Evolutionary conservation across 306 rosid genomes (phyloP).

Genomic region (Medicago ruthenica): DNA sequence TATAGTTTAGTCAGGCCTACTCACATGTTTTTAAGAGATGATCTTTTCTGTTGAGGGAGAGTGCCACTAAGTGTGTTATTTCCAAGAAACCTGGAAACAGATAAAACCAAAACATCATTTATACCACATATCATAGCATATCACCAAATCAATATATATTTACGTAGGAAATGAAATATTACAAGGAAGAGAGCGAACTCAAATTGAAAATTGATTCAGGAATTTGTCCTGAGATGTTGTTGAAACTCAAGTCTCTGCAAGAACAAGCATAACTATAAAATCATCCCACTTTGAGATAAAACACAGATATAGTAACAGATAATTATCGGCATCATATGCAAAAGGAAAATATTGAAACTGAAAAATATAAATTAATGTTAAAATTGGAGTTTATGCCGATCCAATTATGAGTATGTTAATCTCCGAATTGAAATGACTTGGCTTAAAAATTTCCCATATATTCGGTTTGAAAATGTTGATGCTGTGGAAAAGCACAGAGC

Average conservation of each 20-base stretch:
- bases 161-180: conserved; percentile 42
- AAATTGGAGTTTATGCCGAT: neutral
- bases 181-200: conserved; percentile 67
- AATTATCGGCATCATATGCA: neutral
- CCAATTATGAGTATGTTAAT: neutral
- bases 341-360: neutral
- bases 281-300: neutral
- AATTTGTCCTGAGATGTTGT: conserved; percentile 67
- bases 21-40: conserved; percentile 64
- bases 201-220: conserved; percentile 67
- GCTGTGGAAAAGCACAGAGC: neutral
- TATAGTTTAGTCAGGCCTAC: too few relatives aligned
- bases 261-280: conserved; percentile 4
- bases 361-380: neutral
- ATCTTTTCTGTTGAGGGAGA: conserved; percentile 58
- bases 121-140: conserved; percentile 13
- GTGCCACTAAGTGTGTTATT: conserved; percentile 69
- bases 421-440: neutral
- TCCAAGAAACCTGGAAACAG: conserved; percentile 70
- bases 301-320: neutral
- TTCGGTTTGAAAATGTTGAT: conserved; percentile 10
- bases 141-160: conserved; percentile 26
- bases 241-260: conserved; percentile 93
- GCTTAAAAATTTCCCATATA: conserved; percentile 9
- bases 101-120: conserved; percentile 31